phyloP scores from a whole-genome alignment of 352 stramenopile species.

The Phytophthora citricola region DNA sequence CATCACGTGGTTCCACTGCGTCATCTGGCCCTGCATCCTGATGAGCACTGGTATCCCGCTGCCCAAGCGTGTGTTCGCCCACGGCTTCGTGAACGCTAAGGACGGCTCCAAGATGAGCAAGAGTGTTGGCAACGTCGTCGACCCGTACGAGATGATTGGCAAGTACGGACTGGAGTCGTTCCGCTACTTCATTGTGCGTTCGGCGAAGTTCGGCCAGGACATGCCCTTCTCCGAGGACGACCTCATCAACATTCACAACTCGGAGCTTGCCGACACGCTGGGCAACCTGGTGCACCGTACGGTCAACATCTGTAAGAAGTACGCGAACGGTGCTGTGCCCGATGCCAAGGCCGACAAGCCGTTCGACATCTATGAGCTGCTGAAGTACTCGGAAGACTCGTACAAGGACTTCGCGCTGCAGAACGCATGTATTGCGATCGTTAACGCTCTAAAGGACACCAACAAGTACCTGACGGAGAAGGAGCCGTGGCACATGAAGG shows the following conservation, averaged over 20 bases:
- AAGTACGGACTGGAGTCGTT: conserved; percentile 96
- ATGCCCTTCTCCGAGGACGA: conserved; percentile 93
- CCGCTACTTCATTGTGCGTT: conserved; percentile 93
- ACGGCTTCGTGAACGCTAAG: conserved; percentile 98
- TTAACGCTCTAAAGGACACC: conserved; percentile 92
- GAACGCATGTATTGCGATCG: conserved; percentile 86
- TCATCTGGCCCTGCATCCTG: conserved; percentile 99
- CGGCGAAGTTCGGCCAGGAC: conserved; percentile 96
- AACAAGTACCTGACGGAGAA: conserved; percentile 99
- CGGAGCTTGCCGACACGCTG: conserved; percentile 92
- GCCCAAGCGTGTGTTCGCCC: conserved; percentile 95
- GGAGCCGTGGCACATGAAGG: conserved; percentile 97
- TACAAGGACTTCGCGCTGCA: conserved; percentile 95
- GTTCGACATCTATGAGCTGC: conserved; percentile 89
- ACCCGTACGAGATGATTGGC: conserved; percentile 95
- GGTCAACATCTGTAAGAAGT: conserved; percentile 96
- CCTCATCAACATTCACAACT: conserved; percentile 98
- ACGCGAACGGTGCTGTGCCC: conserved; percentile 90
- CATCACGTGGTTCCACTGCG: conserved; percentile 99
- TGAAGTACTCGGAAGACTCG: conserved; percentile 84
- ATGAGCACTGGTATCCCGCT: conserved; percentile 96
- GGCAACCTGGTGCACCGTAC: conserved; percentile 98
- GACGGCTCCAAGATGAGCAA: conserved; percentile 99
- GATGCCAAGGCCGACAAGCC: conserved; percentile 61
- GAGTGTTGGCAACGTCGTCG: conserved; percentile 98